Evolutionary conservation across 139 green algal genomes (phyloP).

Genomic region (Chlorella sp.): DNA sequence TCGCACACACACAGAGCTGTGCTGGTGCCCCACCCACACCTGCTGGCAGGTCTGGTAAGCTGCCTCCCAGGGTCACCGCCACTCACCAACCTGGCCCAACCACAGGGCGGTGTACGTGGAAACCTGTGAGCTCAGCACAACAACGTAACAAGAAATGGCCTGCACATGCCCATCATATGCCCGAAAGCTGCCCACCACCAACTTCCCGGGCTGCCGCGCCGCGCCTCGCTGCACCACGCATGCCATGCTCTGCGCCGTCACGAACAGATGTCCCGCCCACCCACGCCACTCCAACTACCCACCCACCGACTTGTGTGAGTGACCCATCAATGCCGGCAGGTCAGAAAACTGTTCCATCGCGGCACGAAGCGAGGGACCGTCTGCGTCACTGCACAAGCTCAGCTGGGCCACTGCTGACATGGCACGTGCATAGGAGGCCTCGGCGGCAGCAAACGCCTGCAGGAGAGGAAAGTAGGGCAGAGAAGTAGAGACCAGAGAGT

Average conservation of each 20-base stretch:
- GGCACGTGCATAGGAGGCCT: conserved; percentile 46
- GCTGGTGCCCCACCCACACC: not conserved
- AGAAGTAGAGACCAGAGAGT: too few relatives aligned
- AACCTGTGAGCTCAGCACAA: too few relatives aligned
- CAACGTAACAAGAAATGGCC: too few relatives aligned
- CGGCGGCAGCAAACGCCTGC: conserved; percentile 54
- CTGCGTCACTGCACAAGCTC: conserved; percentile 45
- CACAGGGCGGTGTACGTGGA: too few relatives aligned
- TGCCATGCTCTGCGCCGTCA: too few relatives aligned
- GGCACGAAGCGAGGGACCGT: conserved; percentile 49
- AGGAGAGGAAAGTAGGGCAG: too few relatives aligned
- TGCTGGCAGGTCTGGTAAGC: not conserved
- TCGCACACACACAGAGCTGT: not conserved
- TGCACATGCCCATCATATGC: too few relatives aligned
- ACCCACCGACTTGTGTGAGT: conserved; percentile 33
- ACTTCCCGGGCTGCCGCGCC: too few relatives aligned
- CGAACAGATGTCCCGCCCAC: not conserved
- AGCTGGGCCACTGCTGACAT: conserved; percentile 41
- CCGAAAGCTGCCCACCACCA: too few relatives aligned
- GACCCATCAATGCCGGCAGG: conserved; percentile 46
- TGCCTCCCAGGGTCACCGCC: too few relatives aligned
- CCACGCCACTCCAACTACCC: not conserved
- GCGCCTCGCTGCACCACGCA: too few relatives aligned
- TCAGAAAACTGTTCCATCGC: conserved; percentile 47
- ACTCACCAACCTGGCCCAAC: not conserved